phyloP scores from a whole-genome alignment of 257 asterid species.

The Schizonepeta tenuifolia region DNA sequence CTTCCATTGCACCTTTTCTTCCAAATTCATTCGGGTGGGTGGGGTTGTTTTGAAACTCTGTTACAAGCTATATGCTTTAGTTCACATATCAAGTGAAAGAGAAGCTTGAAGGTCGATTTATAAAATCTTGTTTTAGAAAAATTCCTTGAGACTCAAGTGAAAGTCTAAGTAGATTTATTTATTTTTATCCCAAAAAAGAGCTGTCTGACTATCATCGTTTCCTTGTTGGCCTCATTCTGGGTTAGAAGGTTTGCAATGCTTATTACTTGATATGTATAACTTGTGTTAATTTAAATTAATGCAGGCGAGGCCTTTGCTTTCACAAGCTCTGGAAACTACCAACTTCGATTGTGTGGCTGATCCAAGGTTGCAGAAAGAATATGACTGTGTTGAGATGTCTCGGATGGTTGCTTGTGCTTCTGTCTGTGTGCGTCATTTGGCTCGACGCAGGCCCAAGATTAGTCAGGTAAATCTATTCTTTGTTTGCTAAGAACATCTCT shows the following conservation, averaged over 20 bases:
- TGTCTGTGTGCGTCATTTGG: slow-evolving; percentile 82
- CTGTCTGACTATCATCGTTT: not conserved
- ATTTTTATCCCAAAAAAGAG: not conserved
- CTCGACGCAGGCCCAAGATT: slow-evolving; percentile 84
- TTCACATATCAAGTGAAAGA: not conserved
- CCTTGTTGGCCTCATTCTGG: not conserved
- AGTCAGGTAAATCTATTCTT: slow-evolving; percentile 58
- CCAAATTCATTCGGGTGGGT: no score
- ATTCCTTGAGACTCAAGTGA: not conserved
- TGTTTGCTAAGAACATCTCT: not conserved
- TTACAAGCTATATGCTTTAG: slow-evolving; percentile 4
- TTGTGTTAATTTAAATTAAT: not conserved
- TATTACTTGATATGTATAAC: slow-evolving; percentile 15
- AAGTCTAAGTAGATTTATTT: not conserved
- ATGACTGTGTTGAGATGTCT: slow-evolving; percentile 63
- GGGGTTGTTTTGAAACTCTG: not conserved
- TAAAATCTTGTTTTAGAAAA: not conserved
- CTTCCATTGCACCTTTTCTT: no score
- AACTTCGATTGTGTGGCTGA: slow-evolving; percentile 69
- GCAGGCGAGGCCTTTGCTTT: slow-evolving; percentile 91
- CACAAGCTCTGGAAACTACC: slow-evolving; percentile 63
- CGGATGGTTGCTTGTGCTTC: slow-evolving; percentile 89
- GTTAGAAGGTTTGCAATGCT: not conserved
- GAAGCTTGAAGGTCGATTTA: not conserved
- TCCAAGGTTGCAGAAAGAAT: slow-evolving; percentile 68